Base-by-base conservation (phyloP, 208 protist species). In the Crithidia expoeki region DNA sequence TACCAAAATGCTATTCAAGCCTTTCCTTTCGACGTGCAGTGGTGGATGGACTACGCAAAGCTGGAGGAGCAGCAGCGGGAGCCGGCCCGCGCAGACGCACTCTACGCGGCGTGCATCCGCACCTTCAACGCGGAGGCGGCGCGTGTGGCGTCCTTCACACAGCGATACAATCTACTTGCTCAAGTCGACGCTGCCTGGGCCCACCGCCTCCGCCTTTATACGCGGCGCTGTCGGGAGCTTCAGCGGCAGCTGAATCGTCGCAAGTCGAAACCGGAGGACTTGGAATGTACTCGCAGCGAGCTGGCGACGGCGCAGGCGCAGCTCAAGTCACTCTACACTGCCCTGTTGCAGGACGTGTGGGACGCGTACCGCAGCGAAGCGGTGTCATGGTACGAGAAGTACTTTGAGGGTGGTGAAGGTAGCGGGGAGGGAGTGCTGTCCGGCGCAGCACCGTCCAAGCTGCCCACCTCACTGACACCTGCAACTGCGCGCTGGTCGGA, bases 321-420 rank as follows among this genome's bases (percentile, higher is more conserved):
- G 36, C 72, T 91, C n/a, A 30, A 55, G 33, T 34, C 56, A 10
- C n/a, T 93, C 40, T 88, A 80, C 52, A 65, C 68, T 23, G 72
- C 73, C 11, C 65, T 96, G 30, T 74, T 96, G 53, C 68, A 89
- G 46, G 83, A 76, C 42, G 85, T 96, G 44, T 93, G 88, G 86
- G 81, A 61, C 19, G 88, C 88, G 33, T 94, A 89, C 73, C 79
- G 70, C 27, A 78, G 84, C 74, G 91, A 96, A 78, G 91, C 86
- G 16, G 47, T 94, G 25, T 28, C 74, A 17, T 96, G 91, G 88
- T 71, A 79, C 47, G 59, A 59, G 7, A 62, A 64, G 32, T 79
- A 67, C 67, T 76, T 72, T 23, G 64, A 68, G 27, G 21, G 21
- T 21, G 65, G 68, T 25, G 70, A 84, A 19, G 74, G 70, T 38